Percentiles rank a stretch among this genome's conserved stretches.
phyloP scores from a whole-genome alignment of 192 early-diverging fungal genomes.

The Pecoramyces ruminantium region DNA sequence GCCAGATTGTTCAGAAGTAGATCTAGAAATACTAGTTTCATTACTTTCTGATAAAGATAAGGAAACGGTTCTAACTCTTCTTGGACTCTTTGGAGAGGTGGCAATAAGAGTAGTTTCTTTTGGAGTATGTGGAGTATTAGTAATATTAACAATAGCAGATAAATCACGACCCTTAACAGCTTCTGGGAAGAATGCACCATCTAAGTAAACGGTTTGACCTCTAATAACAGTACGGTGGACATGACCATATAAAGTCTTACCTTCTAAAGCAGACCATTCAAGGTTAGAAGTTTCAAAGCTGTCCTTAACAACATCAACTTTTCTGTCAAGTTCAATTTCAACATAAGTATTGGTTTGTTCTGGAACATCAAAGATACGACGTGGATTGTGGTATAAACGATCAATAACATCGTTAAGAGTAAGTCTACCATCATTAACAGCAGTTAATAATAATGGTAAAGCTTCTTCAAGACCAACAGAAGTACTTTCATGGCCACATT shows the following conservation, averaged over 20 bases:
- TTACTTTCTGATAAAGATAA: not conserved
- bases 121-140: constrained; percentile 15
- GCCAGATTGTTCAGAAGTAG: not conserved
- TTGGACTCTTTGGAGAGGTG: not conserved
- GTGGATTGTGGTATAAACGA: constrained; percentile 69
- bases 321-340: constrained; percentile 79
- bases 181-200: constrained; percentile 46
- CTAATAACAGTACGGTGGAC: constrained; percentile 82
- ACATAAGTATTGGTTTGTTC: constrained; percentile 84
- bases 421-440: constrained; percentile 60
- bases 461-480: constrained; percentile 45
- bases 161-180: constrained; percentile 23
- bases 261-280: constrained; percentile 41
- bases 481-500: constrained; percentile 18
- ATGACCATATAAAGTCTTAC: constrained; percentile 38
- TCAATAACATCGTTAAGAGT: constrained; percentile 57
- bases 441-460: constrained; percentile 62
- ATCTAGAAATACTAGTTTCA: not conserved
- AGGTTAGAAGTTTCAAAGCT: constrained; percentile 8
- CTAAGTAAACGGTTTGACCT: constrained; percentile 70
- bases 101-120: constrained; percentile 4
- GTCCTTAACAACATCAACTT: constrained; percentile 17
- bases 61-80: constrained; percentile 2
- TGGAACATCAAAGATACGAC: constrained; percentile 80
- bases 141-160: constrained; percentile 24